These are phyloP conservation scores for Heterobasidion parviporum DNA, from an alignment of 1,284 basidiomycete species.

Conservation along the genomic window DNA sequence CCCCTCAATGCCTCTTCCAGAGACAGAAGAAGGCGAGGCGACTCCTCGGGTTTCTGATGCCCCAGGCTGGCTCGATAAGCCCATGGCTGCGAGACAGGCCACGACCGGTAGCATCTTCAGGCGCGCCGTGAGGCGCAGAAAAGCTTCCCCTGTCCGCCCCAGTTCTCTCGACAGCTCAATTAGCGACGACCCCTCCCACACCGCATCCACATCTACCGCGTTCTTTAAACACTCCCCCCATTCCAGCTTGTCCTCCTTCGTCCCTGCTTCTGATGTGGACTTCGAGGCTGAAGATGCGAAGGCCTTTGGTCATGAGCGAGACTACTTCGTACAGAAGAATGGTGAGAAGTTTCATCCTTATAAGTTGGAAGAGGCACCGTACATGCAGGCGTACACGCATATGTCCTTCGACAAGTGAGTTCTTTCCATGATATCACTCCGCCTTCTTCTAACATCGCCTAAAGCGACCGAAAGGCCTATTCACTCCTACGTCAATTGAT, in stretches of 20 bases:
- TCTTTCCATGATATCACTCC: background rate
- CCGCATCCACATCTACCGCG: background rate
- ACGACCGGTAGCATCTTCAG: background rate
- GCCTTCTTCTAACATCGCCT: background rate
- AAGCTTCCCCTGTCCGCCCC: background rate
- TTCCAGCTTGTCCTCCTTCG: background rate
- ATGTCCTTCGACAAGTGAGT: constrained; percentile 52
- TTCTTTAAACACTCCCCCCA: background rate
- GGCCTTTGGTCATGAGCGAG: background rate
- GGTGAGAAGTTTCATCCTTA: constrained; percentile 47
- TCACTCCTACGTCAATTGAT: constrained; percentile 44
- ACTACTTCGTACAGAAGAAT: constrained; percentile 9
- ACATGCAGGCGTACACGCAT: constrained; percentile 57
- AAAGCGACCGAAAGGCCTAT: constrained; percentile 50
- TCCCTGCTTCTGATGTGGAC: background rate
- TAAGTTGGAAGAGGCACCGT: constrained; percentile 36
- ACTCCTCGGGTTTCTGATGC: background rate
- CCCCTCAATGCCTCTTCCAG: background rate
- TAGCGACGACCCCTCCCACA: background rate
- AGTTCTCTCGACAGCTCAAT: background rate
- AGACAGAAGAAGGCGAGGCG: background rate
- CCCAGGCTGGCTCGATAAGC: background rate
- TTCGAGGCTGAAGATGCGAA: background rate
- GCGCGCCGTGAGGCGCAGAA: background rate
- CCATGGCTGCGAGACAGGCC: background rate